Percentiles rank a stretch among this genome's conserved stretches.
Conservation (phyloP, 805 yeast genomes). For the Starmerella asiatica region DNA sequence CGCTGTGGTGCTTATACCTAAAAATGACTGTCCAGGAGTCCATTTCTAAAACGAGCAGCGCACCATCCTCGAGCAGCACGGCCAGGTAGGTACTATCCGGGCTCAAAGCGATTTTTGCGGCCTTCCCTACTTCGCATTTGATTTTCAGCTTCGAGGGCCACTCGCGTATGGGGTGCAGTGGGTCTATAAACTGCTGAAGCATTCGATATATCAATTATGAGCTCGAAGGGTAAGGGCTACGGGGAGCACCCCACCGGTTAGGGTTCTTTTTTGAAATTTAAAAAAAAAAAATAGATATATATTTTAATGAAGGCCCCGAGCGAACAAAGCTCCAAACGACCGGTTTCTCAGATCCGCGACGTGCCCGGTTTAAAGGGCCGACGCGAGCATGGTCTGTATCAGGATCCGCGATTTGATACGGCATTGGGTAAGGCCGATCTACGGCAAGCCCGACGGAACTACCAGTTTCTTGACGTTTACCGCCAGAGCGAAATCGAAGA, state of each 20-base stretch:
- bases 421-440: slow-evolving; percentile 76
- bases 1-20: slow-evolving; percentile 8
- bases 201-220: too few relatives aligned
- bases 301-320: slow-evolving; percentile 69
- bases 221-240: too few relatives aligned
- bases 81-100: slow-evolving; percentile 11
- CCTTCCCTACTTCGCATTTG: slow-evolving; percentile 9
- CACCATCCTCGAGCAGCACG: slow-evolving; percentile 10
- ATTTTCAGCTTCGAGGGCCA: slow-evolving; percentile 12
- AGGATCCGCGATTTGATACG: slow-evolving; percentile 82
- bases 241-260: not conserved
- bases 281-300: slow-evolving; percentile 25
- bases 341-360: slow-evolving; percentile 55
- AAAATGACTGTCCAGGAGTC: slow-evolving; percentile 11
- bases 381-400: slow-evolving; percentile 36
- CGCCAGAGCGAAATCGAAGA: slow-evolving; percentile 57
- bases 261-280: not conserved
- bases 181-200: slow-evolving; percentile 15
- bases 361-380: slow-evolving; percentile 35
- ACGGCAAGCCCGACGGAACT: slow-evolving; percentile 54
- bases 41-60: slow-evolving; percentile 11
- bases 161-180: slow-evolving; percentile 10
- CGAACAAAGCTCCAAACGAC: slow-evolving; percentile 60
- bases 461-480: slow-evolving; percentile 76
- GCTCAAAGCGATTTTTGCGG: slow-evolving; percentile 8